A percentile compares a stretch with the other conserved stretches of the same genome.
phyloP scores from a whole-genome alignment of 495 filamentous ascomycete species.

The Margaritispora aquatica region DNA sequence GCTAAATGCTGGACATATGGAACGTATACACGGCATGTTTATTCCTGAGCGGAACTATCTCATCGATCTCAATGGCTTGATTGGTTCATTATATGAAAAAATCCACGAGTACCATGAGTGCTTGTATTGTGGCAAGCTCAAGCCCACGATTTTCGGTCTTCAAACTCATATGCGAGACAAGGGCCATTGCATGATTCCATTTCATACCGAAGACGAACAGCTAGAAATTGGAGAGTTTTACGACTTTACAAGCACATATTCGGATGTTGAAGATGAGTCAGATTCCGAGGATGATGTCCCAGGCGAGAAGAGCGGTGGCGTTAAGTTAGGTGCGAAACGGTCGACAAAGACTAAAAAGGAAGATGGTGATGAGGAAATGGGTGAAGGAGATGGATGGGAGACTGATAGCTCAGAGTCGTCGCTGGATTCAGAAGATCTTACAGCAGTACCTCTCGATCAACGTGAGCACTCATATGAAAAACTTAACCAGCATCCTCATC shows the following conservation, averaged over 20 bases:
- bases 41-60: conserved; percentile 83
- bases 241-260: conserved; percentile 93
- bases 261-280: conserved; percentile 61
- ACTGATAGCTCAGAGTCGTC: conserved; percentile 83
- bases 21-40: conserved; percentile 89
- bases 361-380: conserved; percentile 42
- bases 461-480: conserved; percentile 53
- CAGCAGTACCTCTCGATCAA: conserved; percentile 62
- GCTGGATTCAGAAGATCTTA: conserved; percentile 69
- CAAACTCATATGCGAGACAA: conserved; percentile 97
- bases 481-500: conserved; percentile 57
- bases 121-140: conserved; percentile 74
- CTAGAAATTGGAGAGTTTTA: conserved; percentile 97
- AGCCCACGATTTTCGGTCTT: conserved; percentile 64
- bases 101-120: conserved; percentile 73
- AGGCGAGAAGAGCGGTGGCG: conserved; percentile 47
- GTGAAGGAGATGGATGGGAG: conserved; percentile 75
- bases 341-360: conserved; percentile 38
- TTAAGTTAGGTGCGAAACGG: conserved; percentile 50
- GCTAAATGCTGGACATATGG: conserved; percentile 83
- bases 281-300: conserved; percentile 38
- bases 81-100: conserved; percentile 70
- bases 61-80: conserved; percentile 70
- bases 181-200: conserved; percentile 93
- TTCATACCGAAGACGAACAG: conserved; percentile 82